Percentiles rank a stretch among this genome's conserved stretches.
phyloP scores from a whole-genome alignment of 805 yeast genomes.

The Suhomyces xylopsoci region DNA sequence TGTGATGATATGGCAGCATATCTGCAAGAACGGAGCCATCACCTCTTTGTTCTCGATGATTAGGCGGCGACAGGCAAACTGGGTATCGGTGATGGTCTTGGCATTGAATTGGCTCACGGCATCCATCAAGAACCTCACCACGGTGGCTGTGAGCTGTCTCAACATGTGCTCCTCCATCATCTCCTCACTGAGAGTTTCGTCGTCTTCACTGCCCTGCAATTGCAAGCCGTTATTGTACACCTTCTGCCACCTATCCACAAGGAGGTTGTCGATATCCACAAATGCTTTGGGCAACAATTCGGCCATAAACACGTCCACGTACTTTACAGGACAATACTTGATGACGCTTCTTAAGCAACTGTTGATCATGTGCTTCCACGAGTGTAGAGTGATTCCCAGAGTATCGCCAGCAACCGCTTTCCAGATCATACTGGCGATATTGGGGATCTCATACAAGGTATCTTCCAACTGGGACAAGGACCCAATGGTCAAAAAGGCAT shows the following conservation, averaged over 20 bases:
- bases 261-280: slow-evolving; percentile 65
- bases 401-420: slow-evolving; percentile 81
- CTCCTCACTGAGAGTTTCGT: slow-evolving; percentile 88
- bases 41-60: slow-evolving; percentile 63
- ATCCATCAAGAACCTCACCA: slow-evolving; percentile 82
- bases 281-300: slow-evolving; percentile 78
- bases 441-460: slow-evolving; percentile 82
- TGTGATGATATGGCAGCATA: slow-evolving; percentile 71
- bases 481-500: slow-evolving; percentile 85
- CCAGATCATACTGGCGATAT: slow-evolving; percentile 73
- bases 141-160: slow-evolving; percentile 89
- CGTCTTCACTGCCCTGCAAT: slow-evolving; percentile 59
- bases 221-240: slow-evolving; percentile 58
- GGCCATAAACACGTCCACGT: slow-evolving; percentile 65
- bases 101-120: slow-evolving; percentile 75
- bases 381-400: slow-evolving; percentile 86
- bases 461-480: slow-evolving; percentile 88
- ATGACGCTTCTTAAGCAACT: slow-evolving; percentile 82
- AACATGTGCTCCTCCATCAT: slow-evolving; percentile 97
- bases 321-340: slow-evolving; percentile 79
- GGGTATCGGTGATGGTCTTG: slow-evolving; percentile 52
- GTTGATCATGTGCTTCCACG: slow-evolving; percentile 96
- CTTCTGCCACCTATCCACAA: slow-evolving; percentile 72
- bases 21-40: slow-evolving; percentile 72
- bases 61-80: slow-evolving; percentile 60